Conservation (phyloP, 1,139 yeast species). For the Blastobotrys raffinosifermentans region DNA sequence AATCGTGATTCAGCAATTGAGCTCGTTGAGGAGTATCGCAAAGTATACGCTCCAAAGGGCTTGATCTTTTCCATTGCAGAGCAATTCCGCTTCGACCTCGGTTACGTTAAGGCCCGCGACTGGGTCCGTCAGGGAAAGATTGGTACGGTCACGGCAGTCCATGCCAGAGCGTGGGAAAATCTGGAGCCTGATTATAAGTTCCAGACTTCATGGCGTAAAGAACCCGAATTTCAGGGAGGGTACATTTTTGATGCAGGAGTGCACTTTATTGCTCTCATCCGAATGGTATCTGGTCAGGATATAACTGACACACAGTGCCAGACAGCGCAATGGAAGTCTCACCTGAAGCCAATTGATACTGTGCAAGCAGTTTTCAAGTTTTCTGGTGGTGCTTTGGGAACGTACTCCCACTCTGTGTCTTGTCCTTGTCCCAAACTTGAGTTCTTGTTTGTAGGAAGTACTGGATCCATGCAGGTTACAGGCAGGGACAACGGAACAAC, state of each 20-base stretch:
- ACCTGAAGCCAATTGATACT: conserved; percentile 19
- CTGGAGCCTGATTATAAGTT: conserved; percentile 2
- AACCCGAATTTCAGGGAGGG: conserved; percentile 24
- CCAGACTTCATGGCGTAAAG: conserved; percentile 22
- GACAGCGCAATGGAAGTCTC: conserved; percentile 11
- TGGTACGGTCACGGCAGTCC: conserved; percentile 5
- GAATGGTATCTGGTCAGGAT: conserved; percentile 15
- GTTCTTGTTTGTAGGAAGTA: not conserved
- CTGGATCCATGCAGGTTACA: not conserved
- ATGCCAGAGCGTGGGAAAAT: conserved; percentile 2
- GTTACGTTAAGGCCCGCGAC: conserved; percentile 4
- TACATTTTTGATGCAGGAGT: conserved; percentile 26
- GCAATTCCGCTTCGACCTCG: conserved; percentile 11
- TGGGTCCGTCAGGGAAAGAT: conserved; percentile 2
- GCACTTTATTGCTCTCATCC: conserved; percentile 20
- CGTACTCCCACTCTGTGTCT: conserved; percentile 15
- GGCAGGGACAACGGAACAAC: conserved; percentile 8
- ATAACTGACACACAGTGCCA: conserved; percentile 13
- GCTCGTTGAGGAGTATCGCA: conserved; percentile 8
- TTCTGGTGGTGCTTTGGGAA: conserved; percentile 16
- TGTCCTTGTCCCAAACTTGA: not conserved
- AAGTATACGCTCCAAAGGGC: conserved; percentile 6
- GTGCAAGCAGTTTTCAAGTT: conserved; percentile 15
- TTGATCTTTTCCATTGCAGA: conserved; percentile 11
- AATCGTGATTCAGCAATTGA: conserved; percentile 11